Evolutionary conservation across 208 protist species (phyloP), one percentile per base, ranked within the genome.

Genomic region (Wallacemonas sp.): DNA sequence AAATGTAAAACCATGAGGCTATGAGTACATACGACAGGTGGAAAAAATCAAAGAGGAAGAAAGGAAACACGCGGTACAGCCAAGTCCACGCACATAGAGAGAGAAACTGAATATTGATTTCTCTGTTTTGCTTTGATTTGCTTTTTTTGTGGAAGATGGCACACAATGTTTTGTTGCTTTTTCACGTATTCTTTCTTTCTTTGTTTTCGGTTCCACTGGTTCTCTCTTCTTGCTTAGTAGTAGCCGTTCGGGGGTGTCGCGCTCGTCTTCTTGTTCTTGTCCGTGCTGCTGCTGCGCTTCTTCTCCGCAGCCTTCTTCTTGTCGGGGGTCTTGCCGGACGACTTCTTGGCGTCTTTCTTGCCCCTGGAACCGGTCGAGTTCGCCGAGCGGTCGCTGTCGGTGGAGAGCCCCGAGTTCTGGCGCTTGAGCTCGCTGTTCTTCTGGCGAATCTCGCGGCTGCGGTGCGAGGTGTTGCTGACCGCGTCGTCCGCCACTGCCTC

Each of bases 341-440:
- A 20, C 36, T 25, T 49, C 16, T 12, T 49, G 36, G 10, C 20
- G 44, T 25, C 20, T 25, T 49, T 49, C 7, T 25, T 12, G 20
- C 7, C 44, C 44, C n/a, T n/a, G n/a, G 42, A 14, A 7, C 18
- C 20, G 42, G 42, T 55, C 11, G 48, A 32, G 48, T 22, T 22
- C 16, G 38, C 38, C 32, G 33, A 26, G 31, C 39, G 29, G 41
- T 67, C 46, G 54, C 59, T 49, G 31, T 44, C 45, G 3, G 32
- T 59, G 3, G 7, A 12, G 14, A 39, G 14, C 20, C 54, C 26
- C 1, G 65, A 68, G 52, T 55, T 62, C 38, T 65, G 49, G 42
- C 72, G 72, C 72, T 77, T 77, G 36, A 77, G 55, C 44, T 77
- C 57, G 29, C 66, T 72, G 72, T 77, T 77, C 72, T 69, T 67